Conservation (phyloP, 805 yeast species). For the Candida koratica region DNA sequence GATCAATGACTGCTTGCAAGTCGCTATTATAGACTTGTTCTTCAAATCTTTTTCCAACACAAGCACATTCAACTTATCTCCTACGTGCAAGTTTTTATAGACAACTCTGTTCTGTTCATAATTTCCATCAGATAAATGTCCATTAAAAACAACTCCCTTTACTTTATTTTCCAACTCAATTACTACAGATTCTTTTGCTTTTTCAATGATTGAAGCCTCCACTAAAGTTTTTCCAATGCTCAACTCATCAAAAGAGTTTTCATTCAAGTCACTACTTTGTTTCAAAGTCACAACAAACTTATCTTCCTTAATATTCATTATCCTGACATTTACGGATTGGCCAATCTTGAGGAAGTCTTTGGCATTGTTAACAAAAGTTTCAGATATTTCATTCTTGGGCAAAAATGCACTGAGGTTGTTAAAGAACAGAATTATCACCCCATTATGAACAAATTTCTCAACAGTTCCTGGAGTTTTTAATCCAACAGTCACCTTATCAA, state of each 20-base stretch:
- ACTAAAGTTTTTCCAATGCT: slow-evolving; percentile 61
- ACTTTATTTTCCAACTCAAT: slow-evolving; percentile 54
- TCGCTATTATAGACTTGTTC: slow-evolving; percentile 55
- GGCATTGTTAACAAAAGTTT: slow-evolving; percentile 75
- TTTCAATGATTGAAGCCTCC: slow-evolving; percentile 62
- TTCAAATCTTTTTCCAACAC: slow-evolving; percentile 64
- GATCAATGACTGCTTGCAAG: slow-evolving; percentile 65
- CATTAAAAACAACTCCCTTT: slow-evolving; percentile 68
- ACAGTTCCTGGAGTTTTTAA: slow-evolving; percentile 69
- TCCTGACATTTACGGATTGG: slow-evolving; percentile 72
- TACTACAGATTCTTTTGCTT: slow-evolving; percentile 66
- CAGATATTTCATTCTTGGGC: slow-evolving; percentile 87
- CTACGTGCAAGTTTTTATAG: slow-evolving; percentile 60
- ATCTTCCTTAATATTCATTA: slow-evolving; percentile 54
- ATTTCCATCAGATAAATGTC: slow-evolving; percentile 75
- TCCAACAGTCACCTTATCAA: slow-evolving; percentile 41
- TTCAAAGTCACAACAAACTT: slow-evolving; percentile 73
- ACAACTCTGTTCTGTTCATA: slow-evolving; percentile 66
- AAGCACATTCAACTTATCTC: slow-evolving; percentile 57
- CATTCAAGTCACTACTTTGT: slow-evolving; percentile 52
- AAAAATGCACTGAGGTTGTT: slow-evolving; percentile 74
- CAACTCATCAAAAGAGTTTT: slow-evolving; percentile 44
- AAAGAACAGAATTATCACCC: slow-evolving; percentile 82
- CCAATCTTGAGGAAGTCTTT: slow-evolving; percentile 76
- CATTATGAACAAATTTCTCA: slow-evolving; percentile 63